Conservation (phyloP, 106 monocot species). For the Xerophyta viscosa region DNA sequence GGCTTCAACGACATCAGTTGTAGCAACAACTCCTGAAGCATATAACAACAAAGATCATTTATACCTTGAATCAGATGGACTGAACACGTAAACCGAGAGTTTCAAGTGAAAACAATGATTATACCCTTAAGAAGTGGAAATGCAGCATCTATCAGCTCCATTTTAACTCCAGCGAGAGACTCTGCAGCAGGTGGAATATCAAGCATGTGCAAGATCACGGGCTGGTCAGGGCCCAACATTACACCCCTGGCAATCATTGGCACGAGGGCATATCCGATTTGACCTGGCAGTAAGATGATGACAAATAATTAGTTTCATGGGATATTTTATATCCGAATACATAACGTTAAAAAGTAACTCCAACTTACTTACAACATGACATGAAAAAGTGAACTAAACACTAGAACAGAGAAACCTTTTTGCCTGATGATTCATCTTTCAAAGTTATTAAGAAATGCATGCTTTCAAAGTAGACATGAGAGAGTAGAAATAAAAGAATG, state of each 20-base stretch:
- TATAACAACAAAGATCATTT: background rate
- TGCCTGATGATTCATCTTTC: no score
- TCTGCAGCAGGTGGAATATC: slow-evolving; percentile 86
- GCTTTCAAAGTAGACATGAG: no score
- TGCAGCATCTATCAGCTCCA: slow-evolving; percentile 93
- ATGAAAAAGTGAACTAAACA: no score
- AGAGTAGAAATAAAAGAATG: no score
- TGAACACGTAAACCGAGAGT: no score
- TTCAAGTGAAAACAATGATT: no score
- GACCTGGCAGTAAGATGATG: slow-evolving; percentile 35
- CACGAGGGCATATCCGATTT: slow-evolving; percentile 93
- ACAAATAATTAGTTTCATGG: background rate
- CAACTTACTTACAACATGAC: no score
- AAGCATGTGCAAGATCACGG: slow-evolving; percentile 87
- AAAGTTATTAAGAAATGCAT: no score
- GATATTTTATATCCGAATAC: background rate
- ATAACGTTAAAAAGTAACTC: background rate
- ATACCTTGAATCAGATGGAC: no score
- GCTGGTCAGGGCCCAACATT: slow-evolving; percentile 80
- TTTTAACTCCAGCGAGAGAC: slow-evolving; percentile 75
- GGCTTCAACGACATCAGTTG: slow-evolving; percentile 78
- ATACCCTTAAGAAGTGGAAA: slow-evolving; percentile 85
- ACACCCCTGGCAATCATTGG: slow-evolving; percentile 86
- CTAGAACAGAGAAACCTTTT: no score
- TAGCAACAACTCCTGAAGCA: slow-evolving; percentile 66